Evolutionary conservation across 441 rosid species (phyloP).

Genomic region (Euphorbia corollata): DNA sequence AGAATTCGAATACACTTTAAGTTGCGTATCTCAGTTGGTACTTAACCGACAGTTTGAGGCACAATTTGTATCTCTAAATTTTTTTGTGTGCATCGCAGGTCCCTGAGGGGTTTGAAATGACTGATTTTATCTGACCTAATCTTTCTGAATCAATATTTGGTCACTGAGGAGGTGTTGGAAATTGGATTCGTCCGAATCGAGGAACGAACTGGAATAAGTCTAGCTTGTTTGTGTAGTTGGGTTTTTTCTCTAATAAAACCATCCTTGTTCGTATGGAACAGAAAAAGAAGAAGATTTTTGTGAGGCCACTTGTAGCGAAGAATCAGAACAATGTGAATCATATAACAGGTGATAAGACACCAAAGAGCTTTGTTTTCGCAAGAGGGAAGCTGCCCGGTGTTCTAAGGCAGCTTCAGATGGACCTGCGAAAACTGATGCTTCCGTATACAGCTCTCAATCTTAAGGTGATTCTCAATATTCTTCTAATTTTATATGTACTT

Average conservation of each 20-base stretch:
- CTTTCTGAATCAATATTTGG: too few relatives aligned
- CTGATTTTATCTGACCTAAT: too few relatives aligned
- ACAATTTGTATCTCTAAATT: background rate
- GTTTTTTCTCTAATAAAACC: background rate
- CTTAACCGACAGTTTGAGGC: background rate
- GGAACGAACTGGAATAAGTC: background rate
- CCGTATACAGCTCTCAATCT: constrained; percentile 85
- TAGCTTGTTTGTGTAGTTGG: background rate
- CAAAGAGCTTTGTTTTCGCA: constrained; percentile 76
- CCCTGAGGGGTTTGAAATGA: constrained; percentile 97
- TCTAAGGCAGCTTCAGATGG: constrained; percentile 74
- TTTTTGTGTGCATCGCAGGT: constrained; percentile 41
- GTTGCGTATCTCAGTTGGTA: background rate
- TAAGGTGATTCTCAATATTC: constrained; percentile 10
- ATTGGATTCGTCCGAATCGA: background rate
- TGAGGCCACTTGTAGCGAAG: constrained; percentile 51
- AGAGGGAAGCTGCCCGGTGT: constrained; percentile 78
- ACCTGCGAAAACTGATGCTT: constrained; percentile 84
- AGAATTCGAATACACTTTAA: background rate
- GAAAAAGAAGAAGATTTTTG: constrained; percentile 47
- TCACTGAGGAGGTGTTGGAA: too few relatives aligned
- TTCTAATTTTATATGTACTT: too few relatives aligned
- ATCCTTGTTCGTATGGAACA: constrained; percentile 19
- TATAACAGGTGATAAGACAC: constrained; percentile 75
- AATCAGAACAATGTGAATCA: constrained; percentile 50